A percentile compares a stretch with the other conserved stretches of the same genome.
Evolutionary conservation across 164 flowering plant species (phyloP).

Genomic region (Tetrastigma voinierianum): DNA sequence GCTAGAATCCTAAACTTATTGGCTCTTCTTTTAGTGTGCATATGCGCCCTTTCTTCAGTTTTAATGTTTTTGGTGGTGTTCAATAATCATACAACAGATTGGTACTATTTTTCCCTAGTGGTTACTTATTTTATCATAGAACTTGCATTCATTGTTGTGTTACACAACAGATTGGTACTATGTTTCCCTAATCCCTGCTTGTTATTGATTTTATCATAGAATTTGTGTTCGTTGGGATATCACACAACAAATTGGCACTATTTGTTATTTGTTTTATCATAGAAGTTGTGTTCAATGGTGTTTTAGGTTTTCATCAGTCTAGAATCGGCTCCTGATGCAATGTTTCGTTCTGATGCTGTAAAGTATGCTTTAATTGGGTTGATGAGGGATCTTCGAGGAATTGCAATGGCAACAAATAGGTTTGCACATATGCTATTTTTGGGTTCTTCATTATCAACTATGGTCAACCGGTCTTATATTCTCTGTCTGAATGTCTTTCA

Average conservation of each 20-base stretch:
- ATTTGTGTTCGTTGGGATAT: too few species aligned
- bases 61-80: too few species aligned
- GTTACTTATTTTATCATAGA: background rate
- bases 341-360: constrained; percentile 83
- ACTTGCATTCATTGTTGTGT: background rate
- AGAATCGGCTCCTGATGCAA: constrained; percentile 88
- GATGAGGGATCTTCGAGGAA: constrained; percentile 95
- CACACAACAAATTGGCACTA: background rate
- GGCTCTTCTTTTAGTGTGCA: too few species aligned
- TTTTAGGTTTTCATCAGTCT: constrained; percentile 70
- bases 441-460: background rate
- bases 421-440: constrained; percentile 17
- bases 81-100: background rate
- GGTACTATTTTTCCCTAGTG: too few species aligned
- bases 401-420: constrained; percentile 98
- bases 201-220: too few species aligned
- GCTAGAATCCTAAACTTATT: too few species aligned
- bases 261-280: background rate
- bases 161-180: too few species aligned
- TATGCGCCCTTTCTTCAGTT: too few species aligned
- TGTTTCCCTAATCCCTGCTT: too few species aligned
- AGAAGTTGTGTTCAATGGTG: background rate
- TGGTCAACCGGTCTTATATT: background rate
- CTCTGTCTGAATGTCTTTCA: constrained; percentile 23
- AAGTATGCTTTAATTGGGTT: constrained; percentile 87